Evolutionary conservation across 179 eudicot species (phyloP).

Genomic region (Nepenthes alata): DNA sequence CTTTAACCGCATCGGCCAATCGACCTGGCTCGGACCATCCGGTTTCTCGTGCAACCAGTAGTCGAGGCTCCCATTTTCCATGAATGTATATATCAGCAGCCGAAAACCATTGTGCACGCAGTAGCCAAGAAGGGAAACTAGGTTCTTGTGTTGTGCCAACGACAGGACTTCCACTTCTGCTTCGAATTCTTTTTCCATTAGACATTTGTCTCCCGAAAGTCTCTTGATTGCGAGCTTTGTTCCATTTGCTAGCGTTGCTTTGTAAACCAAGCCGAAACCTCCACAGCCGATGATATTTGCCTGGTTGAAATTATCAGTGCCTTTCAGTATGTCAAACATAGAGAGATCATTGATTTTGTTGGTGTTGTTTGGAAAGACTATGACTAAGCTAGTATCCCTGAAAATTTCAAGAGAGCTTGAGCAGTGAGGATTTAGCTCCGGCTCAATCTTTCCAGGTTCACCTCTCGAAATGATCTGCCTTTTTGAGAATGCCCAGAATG

Average conservation of each 20-base stretch:
- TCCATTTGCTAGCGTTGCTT: slow-evolving; percentile 66
- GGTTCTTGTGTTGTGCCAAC: slow-evolving; percentile 68
- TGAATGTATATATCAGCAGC: slow-evolving; percentile 69
- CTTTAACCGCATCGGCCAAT: slow-evolving; percentile 67
- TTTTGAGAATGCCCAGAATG: slow-evolving; percentile 51
- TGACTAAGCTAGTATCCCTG: slow-evolving; percentile 52
- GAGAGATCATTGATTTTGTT: slow-evolving; percentile 48
- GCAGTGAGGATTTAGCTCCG: slow-evolving; percentile 29
- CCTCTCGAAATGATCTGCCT: slow-evolving; percentile 57
- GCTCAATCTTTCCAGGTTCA: slow-evolving; percentile 31
- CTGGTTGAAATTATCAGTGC: slow-evolving; percentile 79
- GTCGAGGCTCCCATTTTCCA: slow-evolving; percentile 96
- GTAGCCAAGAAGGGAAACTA: slow-evolving; percentile 83
- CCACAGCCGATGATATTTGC: slow-evolving; percentile 90
- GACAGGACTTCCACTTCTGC: slow-evolving; percentile 90
- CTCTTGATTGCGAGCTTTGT: slow-evolving; percentile 70
- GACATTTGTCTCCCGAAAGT: slow-evolving; percentile 85
- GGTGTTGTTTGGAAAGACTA: slow-evolving; percentile 49
- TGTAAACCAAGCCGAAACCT: slow-evolving; percentile 87
- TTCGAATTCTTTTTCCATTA: slow-evolving; percentile 83
- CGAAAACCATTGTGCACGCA: slow-evolving; percentile 73
- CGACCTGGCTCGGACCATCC: slow-evolving; percentile 60
- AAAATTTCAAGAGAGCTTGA: slow-evolving; percentile 35
- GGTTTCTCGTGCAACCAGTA: slow-evolving; percentile 87
- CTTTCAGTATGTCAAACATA: slow-evolving; percentile 60